Percentiles rank a stretch among this genome's conserved stretches.
Conservation (phyloP, 108 stramenopile genomes). For the Nitzschia palea region DNA sequence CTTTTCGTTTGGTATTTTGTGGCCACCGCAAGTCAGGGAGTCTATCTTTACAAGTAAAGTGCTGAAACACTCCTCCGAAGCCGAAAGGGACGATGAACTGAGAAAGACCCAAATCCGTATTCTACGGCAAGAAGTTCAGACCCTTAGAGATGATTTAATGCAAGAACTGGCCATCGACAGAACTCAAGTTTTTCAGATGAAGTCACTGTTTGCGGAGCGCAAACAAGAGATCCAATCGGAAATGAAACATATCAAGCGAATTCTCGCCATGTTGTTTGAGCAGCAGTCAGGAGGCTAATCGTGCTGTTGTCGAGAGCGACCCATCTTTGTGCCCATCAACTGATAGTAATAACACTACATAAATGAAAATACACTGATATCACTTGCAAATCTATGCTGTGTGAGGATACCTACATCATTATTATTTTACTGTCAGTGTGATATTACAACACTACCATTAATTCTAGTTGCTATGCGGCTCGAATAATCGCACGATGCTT, state of each 20-base stretch:
- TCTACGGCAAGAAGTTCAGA: conserved; percentile 37
- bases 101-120: conserved; percentile 47
- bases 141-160: conserved; percentile 35
- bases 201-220: conserved; percentile 42
- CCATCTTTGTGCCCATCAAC: too few relatives aligned
- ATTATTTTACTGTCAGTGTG: too few relatives aligned
- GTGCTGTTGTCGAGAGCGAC: too few relatives aligned
- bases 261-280: conserved; percentile 68
- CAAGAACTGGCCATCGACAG: conserved; percentile 47
- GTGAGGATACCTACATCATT: too few relatives aligned
- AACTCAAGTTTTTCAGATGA: conserved; percentile 47
- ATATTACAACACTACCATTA: too few relatives aligned
- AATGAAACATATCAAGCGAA: conserved; percentile 62
- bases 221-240: conserved; percentile 57
- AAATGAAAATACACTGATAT: too few relatives aligned
- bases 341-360: too few relatives aligned
- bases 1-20: conserved; percentile 65
- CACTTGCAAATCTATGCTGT: too few relatives aligned
- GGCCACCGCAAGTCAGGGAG: conserved; percentile 80
- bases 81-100: conserved; percentile 42
- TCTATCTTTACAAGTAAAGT: conserved; percentile 48
- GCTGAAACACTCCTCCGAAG: conserved; percentile 44
- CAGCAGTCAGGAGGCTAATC: conserved; percentile 37
- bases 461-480: conserved; percentile 35
- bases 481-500: conserved; percentile 61